These are phyloP conservation scores for Pelargonium myrrhifolium DNA, from an alignment of 441 rosid species.

Conservation along the genomic window DNA sequence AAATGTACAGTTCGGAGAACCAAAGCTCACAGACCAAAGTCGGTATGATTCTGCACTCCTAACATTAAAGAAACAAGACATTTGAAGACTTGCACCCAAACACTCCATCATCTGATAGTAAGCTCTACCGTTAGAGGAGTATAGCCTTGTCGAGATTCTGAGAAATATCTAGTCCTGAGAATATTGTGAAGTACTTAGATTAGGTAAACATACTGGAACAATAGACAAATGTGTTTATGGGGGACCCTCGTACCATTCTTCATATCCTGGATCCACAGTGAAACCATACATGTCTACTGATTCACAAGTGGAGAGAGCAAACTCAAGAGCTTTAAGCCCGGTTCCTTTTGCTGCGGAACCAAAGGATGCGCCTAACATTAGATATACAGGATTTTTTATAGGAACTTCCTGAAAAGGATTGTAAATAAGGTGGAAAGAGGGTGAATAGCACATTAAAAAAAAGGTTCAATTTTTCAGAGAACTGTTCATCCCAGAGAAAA, in stretches of 20 bases:
- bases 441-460: not conserved
- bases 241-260: slow-evolving; percentile 62
- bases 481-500: not conserved
- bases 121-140: slow-evolving; percentile 80
- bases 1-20: not conserved
- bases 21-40: not conserved
- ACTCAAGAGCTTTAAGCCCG: slow-evolving; percentile 95
- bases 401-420: slow-evolving; percentile 71
- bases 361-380: slow-evolving; percentile 90
- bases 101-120: slow-evolving; percentile 99
- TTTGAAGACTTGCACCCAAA: slow-evolving; percentile 63
- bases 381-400: slow-evolving; percentile 74
- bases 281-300: slow-evolving; percentile 95
- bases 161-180: slow-evolving; percentile 88
- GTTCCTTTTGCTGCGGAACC: slow-evolving; percentile 98
- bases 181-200: slow-evolving; percentile 13
- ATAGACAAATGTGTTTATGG: not conserved
- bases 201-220: not conserved
- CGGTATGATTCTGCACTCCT: not conserved
- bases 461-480: not conserved
- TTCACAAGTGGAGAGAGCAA: slow-evolving; percentile 88
- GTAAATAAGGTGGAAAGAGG: not conserved
- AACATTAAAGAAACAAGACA: slow-evolving; percentile 4
- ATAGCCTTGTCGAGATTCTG: slow-evolving; percentile 91
- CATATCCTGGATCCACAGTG: slow-evolving; percentile 92